Evolutionary conservation across 2,329 filamentous ascomycete species (phyloP), one percentile per base, ranked within the genome.

Genomic region (Clonostachys rosea): DNA sequence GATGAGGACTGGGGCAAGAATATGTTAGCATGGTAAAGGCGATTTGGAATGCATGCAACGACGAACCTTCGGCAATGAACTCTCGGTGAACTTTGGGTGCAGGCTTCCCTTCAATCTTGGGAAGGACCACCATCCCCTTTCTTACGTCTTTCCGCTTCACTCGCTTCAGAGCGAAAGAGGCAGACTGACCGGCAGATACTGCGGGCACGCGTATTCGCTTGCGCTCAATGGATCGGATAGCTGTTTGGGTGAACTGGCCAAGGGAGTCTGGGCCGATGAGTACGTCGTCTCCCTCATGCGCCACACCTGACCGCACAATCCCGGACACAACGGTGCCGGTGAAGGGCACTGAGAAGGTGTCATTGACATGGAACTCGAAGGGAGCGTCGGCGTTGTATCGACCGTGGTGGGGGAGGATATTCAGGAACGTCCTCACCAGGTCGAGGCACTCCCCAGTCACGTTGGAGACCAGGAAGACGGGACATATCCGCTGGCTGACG

Each of bases 401-500:
- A 44, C 92, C 92, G 56, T 96, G 89, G 56, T 96, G 91, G 1
- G 94, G 94, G 5, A 99, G 76, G 51, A 97, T 95, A 59, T 97
- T 97, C 47, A 99, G 71, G 65, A 99, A 99, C 0, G 86, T 89
- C 47, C 92, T 86, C 6, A 99, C 91, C 5, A 96, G 78, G 52
- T 96, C 89, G 42, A 99, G 78, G 51, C 89, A 90, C 66, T 95
- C 82, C 42, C 94, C 94, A 1, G 94, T 97, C 34, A 99, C 94
- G 60, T 99, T 99, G 56, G 92, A 97, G 11, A 99, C 91, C 61
- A 97, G 91, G 70, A 99, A 99, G 53, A 99, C 87, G 12, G 94
- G 94, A 61, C 92, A 97, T 61, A 99, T 96, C 39, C 94, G 82
- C 66, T 95, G 88, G 57, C 87, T 94, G 56, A 97, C 89, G 59